Evolutionary conservation across 1,284 basidiomycete genomes (phyloP), one percentile per base, ranked within the genome.

Genomic region (Sanghuangporus sanghuang): DNA sequence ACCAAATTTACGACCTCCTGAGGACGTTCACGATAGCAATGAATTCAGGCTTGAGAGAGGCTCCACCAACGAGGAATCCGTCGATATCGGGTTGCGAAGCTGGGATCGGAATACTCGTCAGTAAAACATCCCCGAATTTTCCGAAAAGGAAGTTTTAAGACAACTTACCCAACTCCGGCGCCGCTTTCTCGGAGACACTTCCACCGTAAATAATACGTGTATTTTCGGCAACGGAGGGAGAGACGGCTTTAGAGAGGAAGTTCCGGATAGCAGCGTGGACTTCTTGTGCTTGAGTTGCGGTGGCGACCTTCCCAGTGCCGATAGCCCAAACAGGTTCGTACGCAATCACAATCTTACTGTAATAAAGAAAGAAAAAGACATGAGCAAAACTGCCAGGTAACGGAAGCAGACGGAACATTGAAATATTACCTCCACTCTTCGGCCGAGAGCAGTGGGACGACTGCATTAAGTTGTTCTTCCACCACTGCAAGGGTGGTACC

Each of bases 311-410:
- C 69, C 95, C 95, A 21, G 95, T 98, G 62, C 96, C 96, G 74
- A 99, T 99, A 48, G 96, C 97, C 97, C 96, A 99, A 36, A 99
- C 96, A 54, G 94, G 93, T 75, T 96, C 93, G 75, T 95, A 99
- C 18, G 96, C 96, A 71, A 99, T 83, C 67, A 99, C 96, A 73
- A 98, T 82, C 71, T 93, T 89, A 75, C 92, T 94, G 70, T 58
- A 54, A 48, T 35, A 14, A 56, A 59, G 9, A 32, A 14, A 21
- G 59, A 14, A 53, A 50, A 21, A 52, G 18, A 61, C 12, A 55
- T 6, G 21, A 36, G 18, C 38, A n/a, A 23, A 55, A 57, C 59
- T 36, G 6, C 9, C 36, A 40, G 46, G n/a, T 35, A 42, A 9
- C 11, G 46, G 9, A 18, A 4, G 18, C 36, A 53, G 48, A 14